Percentiles rank a stretch among this genome's conserved stretches.
phyloP scores from a whole-genome alignment of 2,329 filamentous ascomycete genomes.

The Moelleriella libera region DNA sequence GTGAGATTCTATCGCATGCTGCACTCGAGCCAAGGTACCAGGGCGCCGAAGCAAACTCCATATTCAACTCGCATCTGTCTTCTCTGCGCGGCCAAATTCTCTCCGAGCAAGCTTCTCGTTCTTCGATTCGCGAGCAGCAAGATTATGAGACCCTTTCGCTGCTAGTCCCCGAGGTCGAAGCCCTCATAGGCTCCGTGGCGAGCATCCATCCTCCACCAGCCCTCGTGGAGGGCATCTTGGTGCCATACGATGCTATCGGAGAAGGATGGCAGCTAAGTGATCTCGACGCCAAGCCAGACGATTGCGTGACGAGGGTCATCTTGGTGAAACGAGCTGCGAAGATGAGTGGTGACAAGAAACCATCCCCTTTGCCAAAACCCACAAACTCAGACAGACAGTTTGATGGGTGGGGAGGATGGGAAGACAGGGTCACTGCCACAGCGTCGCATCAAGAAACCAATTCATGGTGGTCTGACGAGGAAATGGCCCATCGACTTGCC shows the following conservation, averaged over 20 bases:
- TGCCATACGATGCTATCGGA: neutral
- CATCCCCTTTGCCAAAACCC: neutral
- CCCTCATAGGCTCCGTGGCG: too few species aligned
- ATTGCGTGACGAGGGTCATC: neutral
- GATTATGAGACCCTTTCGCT: too few species aligned
- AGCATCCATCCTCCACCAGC: neutral
- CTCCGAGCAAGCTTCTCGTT: too few species aligned
- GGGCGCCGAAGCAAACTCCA: too few species aligned
- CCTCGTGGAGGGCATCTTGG: neutral
- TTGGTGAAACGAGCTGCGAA: neutral
- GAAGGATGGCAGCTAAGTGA: neutral
- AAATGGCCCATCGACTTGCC: conserved; percentile 29
- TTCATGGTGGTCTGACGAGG: conserved; percentile 34
- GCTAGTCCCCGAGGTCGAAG: too few species aligned
- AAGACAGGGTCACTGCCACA: neutral
- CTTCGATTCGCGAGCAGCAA: too few species aligned
- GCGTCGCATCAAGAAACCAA: neutral
- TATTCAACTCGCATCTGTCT: too few species aligned
- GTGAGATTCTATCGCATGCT: too few species aligned
- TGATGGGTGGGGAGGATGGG: neutral
- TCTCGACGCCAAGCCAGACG: neutral
- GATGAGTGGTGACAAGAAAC: too few species aligned
- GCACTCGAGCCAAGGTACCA: too few species aligned
- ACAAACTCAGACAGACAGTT: neutral
- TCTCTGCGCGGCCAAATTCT: too few species aligned